Percentiles rank a stretch among this genome's conserved stretches.
phyloP scores from a whole-genome alignment of 495 filamentous ascomycete genomes.

The Aspergillus ellipticus region DNA sequence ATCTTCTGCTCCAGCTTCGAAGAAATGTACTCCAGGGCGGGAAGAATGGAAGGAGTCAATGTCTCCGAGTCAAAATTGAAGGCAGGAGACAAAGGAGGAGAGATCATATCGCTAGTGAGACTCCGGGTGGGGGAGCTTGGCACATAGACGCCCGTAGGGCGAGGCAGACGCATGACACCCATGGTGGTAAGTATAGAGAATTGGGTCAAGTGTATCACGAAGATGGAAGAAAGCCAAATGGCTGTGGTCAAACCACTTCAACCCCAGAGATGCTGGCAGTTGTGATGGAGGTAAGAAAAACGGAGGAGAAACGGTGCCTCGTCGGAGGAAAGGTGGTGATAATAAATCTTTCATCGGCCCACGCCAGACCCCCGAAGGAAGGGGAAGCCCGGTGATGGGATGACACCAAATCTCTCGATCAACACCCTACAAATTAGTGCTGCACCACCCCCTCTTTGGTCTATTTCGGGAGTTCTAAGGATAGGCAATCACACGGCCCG shows the following conservation, averaged over 20 bases:
- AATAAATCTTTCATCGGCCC: neutral
- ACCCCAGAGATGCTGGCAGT: neutral
- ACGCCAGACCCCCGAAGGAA: slow-evolving; percentile 1
- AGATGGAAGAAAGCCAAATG: neutral
- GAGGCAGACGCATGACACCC: slow-evolving; percentile 43
- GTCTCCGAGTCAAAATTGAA: slow-evolving; percentile 44
- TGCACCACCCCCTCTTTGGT: slow-evolving; percentile 2
- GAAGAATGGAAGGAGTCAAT: slow-evolving; percentile 38
- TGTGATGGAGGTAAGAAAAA: neutral
- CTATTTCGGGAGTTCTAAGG: slow-evolving; percentile 18
- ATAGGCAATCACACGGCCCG: slow-evolving; percentile 14
- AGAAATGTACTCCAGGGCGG: slow-evolving; percentile 48
- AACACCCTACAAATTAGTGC: neutral
- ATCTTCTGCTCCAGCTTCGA: slow-evolving; percentile 42
- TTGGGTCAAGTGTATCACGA: neutral
- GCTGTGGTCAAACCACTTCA: neutral
- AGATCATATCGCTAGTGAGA: slow-evolving; percentile 43
- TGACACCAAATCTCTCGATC: neutral
- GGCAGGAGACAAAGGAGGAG: slow-evolving; percentile 39
- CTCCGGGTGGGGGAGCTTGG: slow-evolving; percentile 33
- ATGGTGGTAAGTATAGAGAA: slow-evolving; percentile 24
- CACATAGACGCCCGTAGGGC: slow-evolving; percentile 40
- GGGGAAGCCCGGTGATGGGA: slow-evolving; percentile 9
- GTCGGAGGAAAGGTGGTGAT: neutral
- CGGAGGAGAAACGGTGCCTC: neutral